Evolutionary conservation across 139 green algal genomes (phyloP).

Genomic region (Coelastrella sp.): DNA sequence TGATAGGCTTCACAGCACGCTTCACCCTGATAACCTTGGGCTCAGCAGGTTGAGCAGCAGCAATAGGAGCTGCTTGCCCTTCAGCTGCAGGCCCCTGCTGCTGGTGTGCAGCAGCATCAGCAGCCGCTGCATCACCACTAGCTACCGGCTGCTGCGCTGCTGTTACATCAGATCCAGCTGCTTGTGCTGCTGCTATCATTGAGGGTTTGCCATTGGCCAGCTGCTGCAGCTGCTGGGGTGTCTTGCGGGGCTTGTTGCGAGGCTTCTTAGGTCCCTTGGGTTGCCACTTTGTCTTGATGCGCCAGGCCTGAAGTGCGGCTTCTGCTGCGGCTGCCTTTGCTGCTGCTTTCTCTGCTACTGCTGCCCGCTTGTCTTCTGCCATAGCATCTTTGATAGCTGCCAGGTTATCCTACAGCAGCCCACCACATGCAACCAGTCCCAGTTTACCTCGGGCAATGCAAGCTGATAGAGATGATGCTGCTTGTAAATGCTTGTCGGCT

Average conservation of each 20-base stretch:
- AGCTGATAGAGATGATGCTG: background rate
- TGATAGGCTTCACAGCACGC: background rate
- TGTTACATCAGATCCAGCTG: slow-evolving; percentile 20
- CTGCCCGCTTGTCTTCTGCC: slow-evolving; percentile 20
- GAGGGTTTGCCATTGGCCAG: background rate
- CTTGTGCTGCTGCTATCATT: background rate
- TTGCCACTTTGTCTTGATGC: background rate
- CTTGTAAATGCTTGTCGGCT: background rate
- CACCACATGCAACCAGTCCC: background rate
- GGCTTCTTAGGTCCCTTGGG: slow-evolving; percentile 17
- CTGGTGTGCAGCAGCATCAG: too few relatives aligned
- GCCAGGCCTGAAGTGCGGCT: background rate
- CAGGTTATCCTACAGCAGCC: slow-evolving; percentile 11
- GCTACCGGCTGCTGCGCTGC: background rate
- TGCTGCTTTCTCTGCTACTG: slow-evolving; percentile 6
- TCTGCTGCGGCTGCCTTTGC: background rate
- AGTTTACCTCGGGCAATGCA: background rate
- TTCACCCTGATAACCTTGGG: background rate
- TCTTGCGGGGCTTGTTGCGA: background rate
- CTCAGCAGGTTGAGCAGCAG: background rate
- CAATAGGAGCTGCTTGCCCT: too few relatives aligned
- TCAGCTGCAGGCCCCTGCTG: too few relatives aligned
- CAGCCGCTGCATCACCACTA: background rate
- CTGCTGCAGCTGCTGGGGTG: slow-evolving; percentile 14
- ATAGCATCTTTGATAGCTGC: slow-evolving; percentile 28